These are phyloP conservation scores for Amyloporia xantha DNA, from an alignment of 768 basidiomycete genomes.

Conservation along the genomic window DNA sequence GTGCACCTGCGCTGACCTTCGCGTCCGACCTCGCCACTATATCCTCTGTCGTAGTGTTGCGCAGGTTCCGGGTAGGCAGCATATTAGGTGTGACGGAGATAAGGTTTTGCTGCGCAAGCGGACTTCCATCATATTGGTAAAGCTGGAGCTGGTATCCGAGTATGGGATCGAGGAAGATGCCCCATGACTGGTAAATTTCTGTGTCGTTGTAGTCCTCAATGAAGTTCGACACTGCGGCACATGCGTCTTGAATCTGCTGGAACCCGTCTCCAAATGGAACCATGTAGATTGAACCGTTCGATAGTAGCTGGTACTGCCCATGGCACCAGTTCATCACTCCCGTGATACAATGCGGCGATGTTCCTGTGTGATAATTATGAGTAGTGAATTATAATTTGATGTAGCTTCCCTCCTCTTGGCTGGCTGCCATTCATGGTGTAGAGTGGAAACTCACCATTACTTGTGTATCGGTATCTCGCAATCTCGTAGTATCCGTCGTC, in stretches of 20 bases:
- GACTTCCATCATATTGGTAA: constrained; percentile 71
- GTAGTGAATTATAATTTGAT: neutral
- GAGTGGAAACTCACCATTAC: constrained; percentile 60
- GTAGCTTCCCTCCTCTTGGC: no score
- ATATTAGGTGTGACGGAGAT: constrained; percentile 74
- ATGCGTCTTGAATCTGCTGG: constrained; percentile 93
- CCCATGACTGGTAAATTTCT: constrained; percentile 60
- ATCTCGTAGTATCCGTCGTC: constrained; percentile 78
- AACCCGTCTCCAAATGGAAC: constrained; percentile 79
- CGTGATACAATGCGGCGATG: constrained; percentile 82
- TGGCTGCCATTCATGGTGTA: neutral
- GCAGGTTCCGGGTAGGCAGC: constrained; percentile 67
- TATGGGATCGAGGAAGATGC: constrained; percentile 60
- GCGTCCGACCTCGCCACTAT: constrained; percentile 16
- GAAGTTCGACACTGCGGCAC: constrained; percentile 82
- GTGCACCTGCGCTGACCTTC: constrained; percentile 6
- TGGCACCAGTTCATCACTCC: constrained; percentile 89
- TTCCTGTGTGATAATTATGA: constrained; percentile 38
- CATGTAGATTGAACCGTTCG: constrained; percentile 78
- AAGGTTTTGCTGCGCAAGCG: constrained; percentile 64
- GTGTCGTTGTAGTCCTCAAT: constrained; percentile 78
- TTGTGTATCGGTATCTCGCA: constrained; percentile 81
- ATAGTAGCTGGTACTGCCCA: constrained; percentile 59
- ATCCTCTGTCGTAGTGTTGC: constrained; percentile 40
- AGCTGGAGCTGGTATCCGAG: constrained; percentile 67